phyloP scores from a whole-genome alignment of 768 basidiomycete species.

The Trichaptum fuscoviolaceum region DNA sequence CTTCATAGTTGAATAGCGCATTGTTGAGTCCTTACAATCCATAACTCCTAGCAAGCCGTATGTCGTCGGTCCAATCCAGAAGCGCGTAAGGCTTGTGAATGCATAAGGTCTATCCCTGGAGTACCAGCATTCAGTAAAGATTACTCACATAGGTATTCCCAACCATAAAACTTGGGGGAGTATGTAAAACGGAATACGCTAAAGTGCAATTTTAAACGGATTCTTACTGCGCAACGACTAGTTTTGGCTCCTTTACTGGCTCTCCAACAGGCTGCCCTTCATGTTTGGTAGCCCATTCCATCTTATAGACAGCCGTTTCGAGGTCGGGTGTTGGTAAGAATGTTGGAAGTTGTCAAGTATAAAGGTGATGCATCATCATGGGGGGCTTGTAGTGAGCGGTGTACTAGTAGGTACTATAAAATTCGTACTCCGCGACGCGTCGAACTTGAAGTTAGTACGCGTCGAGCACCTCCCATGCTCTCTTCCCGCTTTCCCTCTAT shows the following conservation, averaged over 20 bases:
- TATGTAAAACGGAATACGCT: background rate
- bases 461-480: background rate
- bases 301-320: no score
- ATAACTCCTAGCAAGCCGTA: constrained; percentile 40
- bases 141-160: background rate
- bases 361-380: no score
- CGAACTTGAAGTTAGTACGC: background rate
- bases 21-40: constrained; percentile 31
- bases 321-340: no score
- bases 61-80: constrained; percentile 53
- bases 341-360: no score
- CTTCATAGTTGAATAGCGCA: background rate
- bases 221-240: background rate
- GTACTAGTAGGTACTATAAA: background rate
- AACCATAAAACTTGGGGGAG: background rate
- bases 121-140: background rate
- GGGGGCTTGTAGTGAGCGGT: no score
- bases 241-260: background rate
- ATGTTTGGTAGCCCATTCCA: no score
- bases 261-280: no score
- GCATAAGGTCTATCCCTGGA: background rate
- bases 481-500: background rate
- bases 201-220: background rate
- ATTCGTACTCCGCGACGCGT: background rate
- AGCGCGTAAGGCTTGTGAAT: constrained; percentile 36